These are phyloP conservation scores for Choanephora cucurbitarum DNA, from an alignment of 371 early-diverging fungal species.

Conservation along the genomic window DNA sequence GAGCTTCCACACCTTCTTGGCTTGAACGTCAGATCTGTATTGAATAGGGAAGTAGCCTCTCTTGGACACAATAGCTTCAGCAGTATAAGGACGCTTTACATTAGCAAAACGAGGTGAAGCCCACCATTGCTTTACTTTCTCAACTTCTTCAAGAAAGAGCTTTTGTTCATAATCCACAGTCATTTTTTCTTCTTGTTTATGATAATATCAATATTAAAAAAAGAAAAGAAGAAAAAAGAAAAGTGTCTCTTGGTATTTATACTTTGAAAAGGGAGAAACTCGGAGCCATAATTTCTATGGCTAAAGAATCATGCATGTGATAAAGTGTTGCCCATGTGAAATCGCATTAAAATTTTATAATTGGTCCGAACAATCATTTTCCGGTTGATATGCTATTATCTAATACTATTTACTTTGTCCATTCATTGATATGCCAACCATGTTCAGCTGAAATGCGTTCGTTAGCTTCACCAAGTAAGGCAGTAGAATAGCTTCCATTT, in stretches of 20 bases:
- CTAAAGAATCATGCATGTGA: conserved; percentile 15
- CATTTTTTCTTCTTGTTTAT: conserved; percentile 15
- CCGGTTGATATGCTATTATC: neutral
- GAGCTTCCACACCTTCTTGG: conserved; percentile 92
- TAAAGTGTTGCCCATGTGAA: conserved; percentile 20
- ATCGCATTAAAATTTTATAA: conserved; percentile 8
- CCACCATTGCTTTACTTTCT: conserved; percentile 90
- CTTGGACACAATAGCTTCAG: conserved; percentile 88
- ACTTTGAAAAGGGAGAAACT: conserved; percentile 12
- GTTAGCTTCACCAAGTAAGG: conserved; percentile 47
- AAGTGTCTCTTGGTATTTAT: neutral
- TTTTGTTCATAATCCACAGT: conserved; percentile 60
- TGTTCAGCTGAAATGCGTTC: conserved; percentile 32
- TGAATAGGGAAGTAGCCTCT: conserved; percentile 77
- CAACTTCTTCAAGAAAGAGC: conserved; percentile 75
- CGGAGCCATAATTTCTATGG: conserved; percentile 13
- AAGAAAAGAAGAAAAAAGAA: conserved; percentile 8
- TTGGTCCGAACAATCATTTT: neutral
- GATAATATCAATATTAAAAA: neutral
- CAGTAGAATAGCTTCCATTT: conserved; percentile 30
- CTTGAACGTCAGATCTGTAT: conserved; percentile 85
- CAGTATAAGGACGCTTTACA: conserved; percentile 89
- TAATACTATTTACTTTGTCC: neutral
- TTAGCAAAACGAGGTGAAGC: conserved; percentile 74
- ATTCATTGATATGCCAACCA: conserved; percentile 42